Base-by-base conservation (phyloP, 1,284 basidiomycete genomes). In the Phylloporus gajari region DNA sequence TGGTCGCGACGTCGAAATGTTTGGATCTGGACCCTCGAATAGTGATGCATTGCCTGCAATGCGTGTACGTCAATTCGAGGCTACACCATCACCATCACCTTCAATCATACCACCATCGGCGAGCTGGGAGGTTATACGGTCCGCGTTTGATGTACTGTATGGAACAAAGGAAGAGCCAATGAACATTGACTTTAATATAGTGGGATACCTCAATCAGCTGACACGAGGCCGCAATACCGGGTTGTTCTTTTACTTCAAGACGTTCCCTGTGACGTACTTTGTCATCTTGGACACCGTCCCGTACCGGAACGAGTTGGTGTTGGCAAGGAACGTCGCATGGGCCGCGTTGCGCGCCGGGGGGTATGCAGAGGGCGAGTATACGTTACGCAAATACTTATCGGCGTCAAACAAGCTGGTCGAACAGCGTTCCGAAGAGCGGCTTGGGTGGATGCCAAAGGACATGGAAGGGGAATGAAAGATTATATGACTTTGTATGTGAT, bases 181-280 rank as follows among this genome's bases (percentile, higher is more conserved):
- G n/a, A n/a, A n/a, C n/a, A n/a, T n/a, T n/a, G n/a, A n/a, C n/a
- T n/a, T n/a, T n/a, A n/a, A 12, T 27, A 23, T 64, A 21, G 21
- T n/a, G 17, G 79, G 75, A 2, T 74, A 76, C 63, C 70, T 76
- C 25, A 71, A 68, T 0, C 21, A 17, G 2, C 30, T 73, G 32
- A 35, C 56, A 8, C 67, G 64, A 1, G 65, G 46, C 11, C n/a
- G 7, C 5, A 17, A 8, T n/a, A n/a, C n/a, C 15, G 70, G 69
- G 21, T 76, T 74, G 68, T 78, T 83, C 65, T 81, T 82, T 72
- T 68, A 38, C 17, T 80, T 75, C 74, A 83, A 81, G 69, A 73
- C 73, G 3, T 81, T 83, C 63, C 80, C 76, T 1, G 81, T 83
- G 48, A 82, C 74, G 38, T 84, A 81, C 65, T 76, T 83, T 70